phyloP scores from a whole-genome alignment of 1,284 basidiomycete species.

The Chalciporus sp. region DNA sequence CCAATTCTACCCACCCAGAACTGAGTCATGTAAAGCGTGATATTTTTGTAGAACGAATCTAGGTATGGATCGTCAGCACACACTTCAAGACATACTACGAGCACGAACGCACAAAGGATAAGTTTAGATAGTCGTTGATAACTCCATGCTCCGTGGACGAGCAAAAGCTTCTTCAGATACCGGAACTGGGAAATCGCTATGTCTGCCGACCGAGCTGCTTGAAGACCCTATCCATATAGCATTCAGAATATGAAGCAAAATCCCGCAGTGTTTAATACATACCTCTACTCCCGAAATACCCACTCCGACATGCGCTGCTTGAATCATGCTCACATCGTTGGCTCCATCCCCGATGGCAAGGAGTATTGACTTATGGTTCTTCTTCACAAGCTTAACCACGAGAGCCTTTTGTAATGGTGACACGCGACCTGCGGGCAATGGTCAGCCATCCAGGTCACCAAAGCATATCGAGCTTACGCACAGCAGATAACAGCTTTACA shows the following conservation, averaged over 20 bases:
- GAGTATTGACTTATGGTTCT: slow-evolving; percentile 88
- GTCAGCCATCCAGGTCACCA: neutral
- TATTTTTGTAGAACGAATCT: slow-evolving; percentile 98
- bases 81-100: neutral
- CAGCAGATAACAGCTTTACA: slow-evolving; percentile 99
- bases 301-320: slow-evolving; percentile 96
- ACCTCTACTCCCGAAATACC: slow-evolving; percentile 98
- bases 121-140: slow-evolving; percentile 95
- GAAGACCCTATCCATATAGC: slow-evolving; percentile 68
- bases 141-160: slow-evolving; percentile 99
- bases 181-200: slow-evolving; percentile 98
- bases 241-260: neutral
- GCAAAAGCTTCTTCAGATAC: slow-evolving; percentile 92
- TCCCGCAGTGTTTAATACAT: slow-evolving; percentile 18
- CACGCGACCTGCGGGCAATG: slow-evolving; percentile 75
- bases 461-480: slow-evolving; percentile 41
- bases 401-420: slow-evolving; percentile 98
- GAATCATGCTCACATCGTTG: slow-evolving; percentile 97
- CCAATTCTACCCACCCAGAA: slow-evolving; percentile 76
- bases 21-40: slow-evolving; percentile 95
- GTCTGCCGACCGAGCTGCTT: slow-evolving; percentile 96
- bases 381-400: slow-evolving; percentile 98
- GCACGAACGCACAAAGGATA: slow-evolving; percentile 77
- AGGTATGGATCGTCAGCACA: neutral
- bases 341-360: slow-evolving; percentile 97